Base-by-base conservation (phyloP, 495 filamentous ascomycete species). In the Aspergillus saccharolyticus region DNA sequence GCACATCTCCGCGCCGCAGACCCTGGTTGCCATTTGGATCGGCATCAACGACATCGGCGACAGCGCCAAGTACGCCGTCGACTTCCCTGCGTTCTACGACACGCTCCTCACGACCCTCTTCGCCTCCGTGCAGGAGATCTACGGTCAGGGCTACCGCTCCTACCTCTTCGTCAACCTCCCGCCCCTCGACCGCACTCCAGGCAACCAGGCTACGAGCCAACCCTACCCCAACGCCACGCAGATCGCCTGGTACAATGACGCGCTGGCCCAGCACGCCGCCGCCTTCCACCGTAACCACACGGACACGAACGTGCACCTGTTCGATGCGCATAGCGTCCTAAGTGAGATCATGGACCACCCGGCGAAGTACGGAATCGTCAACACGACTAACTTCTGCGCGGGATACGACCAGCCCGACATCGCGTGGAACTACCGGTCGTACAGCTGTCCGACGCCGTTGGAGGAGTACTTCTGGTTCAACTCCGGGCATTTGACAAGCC, bases 381-480 rank as follows among this genome's bases (percentile, higher is more conserved):
- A 80, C 65, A 79, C 74, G 21, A 82, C 77, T 2, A 54, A 52
- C n/a, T 82, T 73, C 56, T 82, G 79, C 56, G 54, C 68, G 4
- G 74, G 66, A 8, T 82, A 80, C 62, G 67, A 78, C 52, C 73
- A 80, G 56, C 75, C 74, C 4, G 74, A 80, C 66, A 73, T 83
- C 49, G 61, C 56, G n/a, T 66, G 62, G 21, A 68, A 78, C 47
- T 75, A 75, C 50, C 55, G 55, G 39, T 60, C 62, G 45, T 80
- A 81, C 66, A 79, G 78, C 25, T 82, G 79, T 67, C 70, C 67
- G 6, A 61, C 67, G 46, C 69, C 76, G 44, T 53, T 79, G 62
- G 60, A 72, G 21, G 61, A 71, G 57, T 83, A 83, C 63, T 82
- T 81, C 56, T 80, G 79, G 77, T 79, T 69, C 55, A 75, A 80